A percentile compares a stretch with the other conserved stretches of the same genome.
phyloP scores from a whole-genome alignment of 2,329 filamentous ascomycete species.

The Pseudocercospora macadamiae region DNA sequence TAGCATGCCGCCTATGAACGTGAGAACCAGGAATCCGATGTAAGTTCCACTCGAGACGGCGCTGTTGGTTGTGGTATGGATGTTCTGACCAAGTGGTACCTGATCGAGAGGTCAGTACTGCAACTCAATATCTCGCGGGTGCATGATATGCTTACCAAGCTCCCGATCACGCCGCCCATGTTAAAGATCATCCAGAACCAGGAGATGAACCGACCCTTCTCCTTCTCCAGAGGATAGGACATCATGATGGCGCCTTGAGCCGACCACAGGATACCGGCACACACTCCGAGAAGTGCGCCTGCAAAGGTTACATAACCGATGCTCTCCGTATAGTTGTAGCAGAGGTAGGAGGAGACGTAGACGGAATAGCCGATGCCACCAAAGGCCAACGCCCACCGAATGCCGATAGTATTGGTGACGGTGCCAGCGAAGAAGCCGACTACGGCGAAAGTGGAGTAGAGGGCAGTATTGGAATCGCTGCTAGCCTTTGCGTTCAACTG shows the following conservation, averaged over 20 bases:
- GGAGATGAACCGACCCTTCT: constrained; percentile 86
- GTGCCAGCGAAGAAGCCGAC: constrained; percentile 69
- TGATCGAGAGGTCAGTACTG: constrained; percentile 30
- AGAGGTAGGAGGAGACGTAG: constrained; percentile 71
- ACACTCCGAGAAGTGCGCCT: constrained; percentile 74
- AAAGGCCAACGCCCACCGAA: constrained; percentile 68
- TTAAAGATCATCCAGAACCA: constrained; percentile 98
- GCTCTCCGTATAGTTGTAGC: constrained; percentile 69
- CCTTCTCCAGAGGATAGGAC: constrained; percentile 78
- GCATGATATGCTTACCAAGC: constrained; percentile 54
- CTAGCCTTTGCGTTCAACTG: constrained; percentile 52
- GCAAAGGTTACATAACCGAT: constrained; percentile 75
- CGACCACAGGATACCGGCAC: constrained; percentile 79
- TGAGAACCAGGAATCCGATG: constrained; percentile 83
- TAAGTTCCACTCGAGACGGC: constrained; percentile 79
- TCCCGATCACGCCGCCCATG: constrained; percentile 83
- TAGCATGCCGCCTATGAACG: constrained; percentile 70
- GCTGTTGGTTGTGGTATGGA: constrained; percentile 56
- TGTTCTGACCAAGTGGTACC: constrained; percentile 75
- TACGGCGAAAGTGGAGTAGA: constrained; percentile 73
- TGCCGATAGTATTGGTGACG: constrained; percentile 75
- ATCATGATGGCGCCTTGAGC: constrained; percentile 88
- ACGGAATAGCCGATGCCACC: constrained; percentile 78
- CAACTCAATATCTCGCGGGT: neutral
- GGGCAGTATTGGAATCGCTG: constrained; percentile 69